Conservation (phyloP, 2,329 filamentous ascomycete species). For the Dactylellina haptotyla region DNA sequence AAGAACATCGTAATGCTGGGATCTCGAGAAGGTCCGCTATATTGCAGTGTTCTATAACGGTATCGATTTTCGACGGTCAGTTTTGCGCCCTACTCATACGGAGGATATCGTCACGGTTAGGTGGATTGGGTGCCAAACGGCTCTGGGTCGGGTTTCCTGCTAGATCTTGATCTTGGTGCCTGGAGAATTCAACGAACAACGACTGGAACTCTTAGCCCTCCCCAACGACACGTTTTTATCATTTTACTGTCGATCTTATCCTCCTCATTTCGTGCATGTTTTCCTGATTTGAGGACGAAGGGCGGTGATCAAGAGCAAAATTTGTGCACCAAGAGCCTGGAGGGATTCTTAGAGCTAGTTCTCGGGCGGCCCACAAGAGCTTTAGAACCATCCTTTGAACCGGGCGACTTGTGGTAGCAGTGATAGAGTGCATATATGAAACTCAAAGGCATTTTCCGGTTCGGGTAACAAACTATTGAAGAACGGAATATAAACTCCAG, state of each 20-base stretch:
- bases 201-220: conserved; percentile 13
- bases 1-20: not conserved
- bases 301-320: conserved; percentile 33
- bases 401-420: not conserved
- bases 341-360: not conserved
- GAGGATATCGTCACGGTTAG: conserved; percentile 29
- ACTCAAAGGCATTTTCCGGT: not conserved
- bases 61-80: not conserved
- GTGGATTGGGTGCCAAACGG: not conserved
- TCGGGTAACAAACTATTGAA: conserved; percentile 18
- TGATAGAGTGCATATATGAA: not conserved
- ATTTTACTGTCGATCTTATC: conserved; percentile 37
- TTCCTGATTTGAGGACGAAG: conserved; percentile 21
- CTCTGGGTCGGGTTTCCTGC: conserved; percentile 8
- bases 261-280: conserved; percentile 37
- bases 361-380: conserved; percentile 18
- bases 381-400: conserved; percentile 15
- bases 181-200: conserved; percentile 6
- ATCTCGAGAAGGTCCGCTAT: no score
- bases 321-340: conserved; percentile 11
- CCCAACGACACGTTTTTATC: conserved; percentile 34
- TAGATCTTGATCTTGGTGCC: conserved; percentile 27
- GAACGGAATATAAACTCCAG: conserved; percentile 34
- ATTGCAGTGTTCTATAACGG: conserved; percentile 8
- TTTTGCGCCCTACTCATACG: conserved; percentile 12